Conservation (phyloP, 768 basidiomycete species). For the Panellus pusillus region DNA sequence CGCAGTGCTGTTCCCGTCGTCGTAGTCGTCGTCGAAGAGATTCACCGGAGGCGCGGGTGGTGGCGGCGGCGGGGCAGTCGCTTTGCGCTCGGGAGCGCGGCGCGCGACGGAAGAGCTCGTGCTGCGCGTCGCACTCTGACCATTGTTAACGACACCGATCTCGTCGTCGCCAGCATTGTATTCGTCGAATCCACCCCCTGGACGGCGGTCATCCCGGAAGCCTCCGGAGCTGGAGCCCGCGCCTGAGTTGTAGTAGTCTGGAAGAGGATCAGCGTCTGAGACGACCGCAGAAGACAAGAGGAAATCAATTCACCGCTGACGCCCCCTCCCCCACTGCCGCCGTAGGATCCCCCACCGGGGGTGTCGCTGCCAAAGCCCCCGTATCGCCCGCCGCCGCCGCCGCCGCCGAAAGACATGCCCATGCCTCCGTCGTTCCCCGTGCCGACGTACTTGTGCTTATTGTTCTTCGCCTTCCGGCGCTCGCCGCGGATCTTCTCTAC, state of each 20-base stretch:
- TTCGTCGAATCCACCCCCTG: slow-evolving; percentile 73
- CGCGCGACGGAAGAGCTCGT: slow-evolving; percentile 37
- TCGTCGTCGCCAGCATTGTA: slow-evolving; percentile 98
- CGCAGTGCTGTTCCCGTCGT: slow-evolving; percentile 36
- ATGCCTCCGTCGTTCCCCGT: slow-evolving; percentile 73
- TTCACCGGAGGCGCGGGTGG: slow-evolving; percentile 56
- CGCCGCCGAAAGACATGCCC: slow-evolving; percentile 49
- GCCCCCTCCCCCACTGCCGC: slow-evolving; percentile 47
- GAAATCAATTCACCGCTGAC: slow-evolving; percentile 31
- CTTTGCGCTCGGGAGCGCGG: slow-evolving; percentile 34
- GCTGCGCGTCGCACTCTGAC: slow-evolving; percentile 19
- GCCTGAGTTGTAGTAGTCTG: slow-evolving; percentile 29
- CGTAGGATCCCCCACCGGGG: slow-evolving; percentile 29
- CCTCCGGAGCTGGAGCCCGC: slow-evolving; percentile 37
- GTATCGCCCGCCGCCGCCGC: slow-evolving; percentile 43
- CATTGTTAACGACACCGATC: slow-evolving; percentile 30
- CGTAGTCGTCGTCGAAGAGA: slow-evolving; percentile 80
- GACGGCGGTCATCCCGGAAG: slow-evolving; percentile 59
- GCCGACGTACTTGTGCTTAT: slow-evolving; percentile 88
- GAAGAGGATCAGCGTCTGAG: not conserved
- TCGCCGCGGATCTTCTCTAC: slow-evolving; percentile 88
- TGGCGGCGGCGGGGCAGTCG: slow-evolving; percentile 39
- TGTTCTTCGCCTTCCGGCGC: slow-evolving; percentile 88
- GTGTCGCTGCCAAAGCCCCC: slow-evolving; percentile 47
- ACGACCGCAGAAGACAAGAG: slow-evolving; percentile 15